Evolutionary conservation across 202 grass and related monocot species (phyloP), one percentile per base, ranked within the genome.

Genomic region (Setaria italica): DNA sequence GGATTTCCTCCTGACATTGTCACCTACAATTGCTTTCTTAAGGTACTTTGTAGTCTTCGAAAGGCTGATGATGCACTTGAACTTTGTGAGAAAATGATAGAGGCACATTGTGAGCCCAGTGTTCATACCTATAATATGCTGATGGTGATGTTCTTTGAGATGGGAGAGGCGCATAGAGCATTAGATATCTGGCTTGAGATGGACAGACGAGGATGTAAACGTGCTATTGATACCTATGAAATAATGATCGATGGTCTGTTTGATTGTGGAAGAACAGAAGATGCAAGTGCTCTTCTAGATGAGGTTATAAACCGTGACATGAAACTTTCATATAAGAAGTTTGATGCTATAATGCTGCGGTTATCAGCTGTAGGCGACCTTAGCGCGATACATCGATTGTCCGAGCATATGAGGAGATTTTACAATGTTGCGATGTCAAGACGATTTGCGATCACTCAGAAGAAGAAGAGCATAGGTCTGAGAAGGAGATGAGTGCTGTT

Each of bases 71-170:
- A 92, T 59, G 90, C 93, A 7, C 74, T 92, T 25, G 57, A 70
- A 55, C 85, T 96, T 11, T 95, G 91, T 47, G 86, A 99, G 10
- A 94, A 66, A 79, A 99, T 99, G 86, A 92, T 99, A 89, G 82
- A 88, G 41, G 79, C 62, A 7, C 84, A 84, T 29, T 99, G 91
- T 78, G 93, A 99, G 81, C 96, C 93, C 48, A 99, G 93, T 79
- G 88, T 99, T 34, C 96, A 99, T 79, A 92, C 96, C 16, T 99
- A 99, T 74, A 94, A 94, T 77, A 99, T 99, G 93, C 67, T 99
- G 59, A 94, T 99, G 81, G 34, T 81, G 80, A 95, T 99, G 93
- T 99, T 92, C 88, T 96, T 96, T 25, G 77, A 86, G 72, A 99
- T 91, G 69, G 84, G 81, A 48, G 90, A 96, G 51, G 86, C 93